Evolutionary conservation across 352 stramenopile species (phyloP).

Genomic region (Pythium guiyangense): DNA sequence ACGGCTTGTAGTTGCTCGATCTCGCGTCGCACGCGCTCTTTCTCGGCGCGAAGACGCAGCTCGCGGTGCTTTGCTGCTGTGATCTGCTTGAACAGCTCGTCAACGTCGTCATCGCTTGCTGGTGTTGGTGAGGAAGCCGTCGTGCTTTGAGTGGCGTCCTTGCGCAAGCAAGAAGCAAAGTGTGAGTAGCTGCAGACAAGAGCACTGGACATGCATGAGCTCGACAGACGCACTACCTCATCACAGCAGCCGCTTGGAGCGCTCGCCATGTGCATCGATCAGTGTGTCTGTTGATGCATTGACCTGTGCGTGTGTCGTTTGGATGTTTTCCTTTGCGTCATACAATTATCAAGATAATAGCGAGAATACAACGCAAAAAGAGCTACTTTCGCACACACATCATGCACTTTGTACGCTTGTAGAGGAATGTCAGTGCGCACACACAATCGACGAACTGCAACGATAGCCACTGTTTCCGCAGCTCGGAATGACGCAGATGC

Average conservation of each 20-base stretch:
- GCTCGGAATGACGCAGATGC: neutral
- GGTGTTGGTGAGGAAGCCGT: slow-evolving; percentile 3
- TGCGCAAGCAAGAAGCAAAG: neutral
- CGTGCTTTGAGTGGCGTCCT: neutral
- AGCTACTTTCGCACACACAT: too few species aligned
- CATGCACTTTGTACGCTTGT: too few species aligned
- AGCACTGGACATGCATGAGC: too few species aligned
- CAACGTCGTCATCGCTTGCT: slow-evolving; percentile 35
- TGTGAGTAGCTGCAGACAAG: neutral
- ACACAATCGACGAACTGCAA: too few species aligned
- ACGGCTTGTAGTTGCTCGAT: slow-evolving; percentile 43
- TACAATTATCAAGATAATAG: too few species aligned
- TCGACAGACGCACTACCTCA: too few species aligned
- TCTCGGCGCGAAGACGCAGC: slow-evolving; percentile 55
- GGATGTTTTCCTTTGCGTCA: neutral
- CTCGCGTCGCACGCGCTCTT: slow-evolving; percentile 58
- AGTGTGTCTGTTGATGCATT: neutral
- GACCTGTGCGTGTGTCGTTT: neutral
- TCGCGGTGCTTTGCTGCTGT: slow-evolving; percentile 55
- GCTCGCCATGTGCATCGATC: neutral
- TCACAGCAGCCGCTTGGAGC: neutral
- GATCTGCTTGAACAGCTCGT: slow-evolving; percentile 52
- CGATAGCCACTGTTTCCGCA: neutral
- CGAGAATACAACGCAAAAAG: too few species aligned
- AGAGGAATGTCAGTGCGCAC: too few species aligned